These are phyloP conservation scores for Botrytis cinerea DNA, from an alignment of 2,329 filamentous ascomycete species.

Conservation along the genomic window DNA sequence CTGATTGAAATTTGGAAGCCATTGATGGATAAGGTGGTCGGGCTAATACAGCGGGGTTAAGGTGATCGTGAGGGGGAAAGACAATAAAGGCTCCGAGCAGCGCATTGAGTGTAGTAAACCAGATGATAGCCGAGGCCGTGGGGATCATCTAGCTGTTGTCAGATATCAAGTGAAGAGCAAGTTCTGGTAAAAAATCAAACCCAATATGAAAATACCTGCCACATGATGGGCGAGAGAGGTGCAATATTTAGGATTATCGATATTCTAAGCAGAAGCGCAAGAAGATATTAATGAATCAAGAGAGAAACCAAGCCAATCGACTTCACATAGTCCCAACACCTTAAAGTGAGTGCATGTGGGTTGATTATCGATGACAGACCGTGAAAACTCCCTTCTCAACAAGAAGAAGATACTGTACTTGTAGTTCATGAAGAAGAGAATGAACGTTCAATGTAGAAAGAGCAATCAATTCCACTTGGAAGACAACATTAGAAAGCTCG, in stretches of 20 bases:
- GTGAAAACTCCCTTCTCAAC: background rate
- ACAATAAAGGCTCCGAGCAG: slow-evolving; percentile 3
- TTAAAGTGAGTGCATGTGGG: background rate
- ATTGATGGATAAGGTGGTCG: slow-evolving; percentile 62
- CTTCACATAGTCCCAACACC: background rate
- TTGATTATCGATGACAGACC: background rate
- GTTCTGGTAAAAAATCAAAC: slow-evolving; percentile 35
- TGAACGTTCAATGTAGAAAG: slow-evolving; percentile 1
- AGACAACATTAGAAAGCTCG: background rate
- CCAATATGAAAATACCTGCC: slow-evolving; percentile 46
- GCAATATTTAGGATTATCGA: background rate
- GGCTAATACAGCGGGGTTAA: slow-evolving; percentile 39
- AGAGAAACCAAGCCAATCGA: background rate
- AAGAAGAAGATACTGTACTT: background rate
- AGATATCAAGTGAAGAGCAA: slow-evolving; percentile 57
- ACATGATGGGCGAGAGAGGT: background rate
- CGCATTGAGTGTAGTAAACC: slow-evolving; percentile 18
- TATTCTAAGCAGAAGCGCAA: background rate
- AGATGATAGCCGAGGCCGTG: slow-evolving; percentile 16
- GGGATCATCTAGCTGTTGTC: slow-evolving; percentile 32
- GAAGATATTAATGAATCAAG: background rate
- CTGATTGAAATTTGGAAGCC: slow-evolving; percentile 51
- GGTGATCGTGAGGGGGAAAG: slow-evolving; percentile 18
- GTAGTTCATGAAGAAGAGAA: background rate
- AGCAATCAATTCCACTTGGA: slow-evolving; percentile 5